Evolutionary conservation across 768 basidiomycete genomes (phyloP).

Genomic region (Mycena leptocephala): DNA sequence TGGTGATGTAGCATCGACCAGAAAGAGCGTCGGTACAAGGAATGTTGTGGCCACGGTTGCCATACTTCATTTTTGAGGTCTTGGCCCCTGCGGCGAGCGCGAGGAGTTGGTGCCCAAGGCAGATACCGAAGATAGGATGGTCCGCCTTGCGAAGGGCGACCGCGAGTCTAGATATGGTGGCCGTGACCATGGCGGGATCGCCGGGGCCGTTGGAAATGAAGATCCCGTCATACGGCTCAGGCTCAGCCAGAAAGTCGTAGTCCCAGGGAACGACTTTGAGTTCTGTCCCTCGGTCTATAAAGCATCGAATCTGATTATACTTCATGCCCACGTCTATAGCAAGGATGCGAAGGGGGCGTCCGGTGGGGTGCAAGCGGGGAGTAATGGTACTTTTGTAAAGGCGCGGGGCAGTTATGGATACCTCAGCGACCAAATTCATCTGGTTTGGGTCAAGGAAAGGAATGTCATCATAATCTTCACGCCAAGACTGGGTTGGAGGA

Average conservation of each 20-base stretch:
- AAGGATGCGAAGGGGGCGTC: conserved; percentile 86
- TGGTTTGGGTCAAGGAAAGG: conserved; percentile 92
- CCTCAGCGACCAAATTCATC: conserved; percentile 91
- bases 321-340: conserved; percentile 99
- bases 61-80: conserved; percentile 99
- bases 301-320: conserved; percentile 99
- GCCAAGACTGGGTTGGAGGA: conserved; percentile 74
- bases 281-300: conserved; percentile 92
- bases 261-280: conserved; percentile 99
- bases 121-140: conserved; percentile 97
- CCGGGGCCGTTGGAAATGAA: conserved; percentile 99
- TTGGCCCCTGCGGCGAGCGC: conserved; percentile 94
- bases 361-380: conserved; percentile 81
- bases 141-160: conserved; percentile 81
- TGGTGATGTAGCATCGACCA: conserved; percentile 98
- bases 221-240: conserved; percentile 91
- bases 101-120: conserved; percentile 97
- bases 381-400: conserved; percentile 75
- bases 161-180: conserved; percentile 80
- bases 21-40: conserved; percentile 96
- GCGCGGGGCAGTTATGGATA: conserved; percentile 81
- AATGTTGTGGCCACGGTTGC: conserved; percentile 98
- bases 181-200: conserved; percentile 88
- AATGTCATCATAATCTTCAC: conserved; percentile 86
- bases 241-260: conserved; percentile 88